Percentiles rank a stretch among this genome's conserved stretches.
phyloP scores from a whole-genome alignment of 352 stramenopile species.

The Phytophthora nicotianae region DNA sequence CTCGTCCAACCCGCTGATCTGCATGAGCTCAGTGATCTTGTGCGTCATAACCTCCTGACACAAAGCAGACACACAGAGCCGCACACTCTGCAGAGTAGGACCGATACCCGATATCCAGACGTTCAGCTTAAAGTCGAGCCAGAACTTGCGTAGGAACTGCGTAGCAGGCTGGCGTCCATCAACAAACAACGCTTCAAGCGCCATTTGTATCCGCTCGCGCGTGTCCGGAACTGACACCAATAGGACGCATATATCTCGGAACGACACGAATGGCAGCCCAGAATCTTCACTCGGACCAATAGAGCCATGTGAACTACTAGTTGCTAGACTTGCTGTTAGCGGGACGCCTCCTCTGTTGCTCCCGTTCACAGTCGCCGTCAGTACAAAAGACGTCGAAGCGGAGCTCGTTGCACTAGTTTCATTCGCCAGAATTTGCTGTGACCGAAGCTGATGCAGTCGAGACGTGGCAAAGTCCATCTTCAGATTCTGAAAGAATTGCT shows the following conservation, averaged over 20 bases:
- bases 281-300: conserved; percentile 25
- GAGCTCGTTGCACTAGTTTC: conserved; percentile 31
- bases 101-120: conserved; percentile 31
- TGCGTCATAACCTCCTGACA: conserved; percentile 40
- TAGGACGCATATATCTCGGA: conserved; percentile 52
- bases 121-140: conserved; percentile 54
- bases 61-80: conserved; percentile 37
- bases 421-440: conserved; percentile 53
- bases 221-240: conserved; percentile 34
- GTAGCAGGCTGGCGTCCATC: conserved; percentile 45
- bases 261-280: conserved; percentile 48
- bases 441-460: conserved; percentile 53
- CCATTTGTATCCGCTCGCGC: conserved; percentile 45
- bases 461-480: conserved; percentile 50
- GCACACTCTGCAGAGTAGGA: conserved; percentile 34
- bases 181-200: conserved; percentile 52
- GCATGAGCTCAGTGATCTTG: conserved; percentile 48
- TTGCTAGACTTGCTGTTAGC: conserved; percentile 4
- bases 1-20: conserved; percentile 53
- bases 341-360: conserved; percentile 16
- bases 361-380: conserved; percentile 18
- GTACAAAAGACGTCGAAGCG: conserved; percentile 20
- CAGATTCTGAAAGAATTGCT: conserved; percentile 44
- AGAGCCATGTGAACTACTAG: conserved; percentile 21
- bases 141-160: conserved; percentile 50